Percentiles rank a stretch among this genome's conserved stretches.
Evolutionary conservation across 305 asterid species (phyloP).

Genomic region (Caryopteris hybrid): DNA sequence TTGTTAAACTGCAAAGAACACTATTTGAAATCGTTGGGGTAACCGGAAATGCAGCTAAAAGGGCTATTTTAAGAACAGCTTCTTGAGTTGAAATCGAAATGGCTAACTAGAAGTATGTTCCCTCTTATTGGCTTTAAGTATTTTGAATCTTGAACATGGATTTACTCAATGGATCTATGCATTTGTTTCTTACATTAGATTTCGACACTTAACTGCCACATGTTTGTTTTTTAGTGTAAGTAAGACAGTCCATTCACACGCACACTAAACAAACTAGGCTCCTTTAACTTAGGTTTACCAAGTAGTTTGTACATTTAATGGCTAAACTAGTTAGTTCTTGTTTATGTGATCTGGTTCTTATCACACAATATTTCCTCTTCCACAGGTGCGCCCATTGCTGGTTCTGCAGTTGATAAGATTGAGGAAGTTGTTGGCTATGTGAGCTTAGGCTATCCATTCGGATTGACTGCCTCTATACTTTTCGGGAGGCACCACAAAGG

Average conservation of each 20-base stretch:
- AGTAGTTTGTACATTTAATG: not conserved
- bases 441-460: conserved; percentile 75
- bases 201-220: not conserved
- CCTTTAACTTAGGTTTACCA: not conserved
- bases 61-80: not conserved
- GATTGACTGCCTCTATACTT: conserved; percentile 64
- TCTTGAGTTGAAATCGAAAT: not conserved
- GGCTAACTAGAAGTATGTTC: not conserved
- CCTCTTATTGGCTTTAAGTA: not conserved
- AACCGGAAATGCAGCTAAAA: not conserved
- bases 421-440: conserved; percentile 62
- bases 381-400: conserved; percentile 76
- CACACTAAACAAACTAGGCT: not conserved
- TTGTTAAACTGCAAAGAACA: not conserved
- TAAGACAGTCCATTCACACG: not conserved
- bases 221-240: not conserved
- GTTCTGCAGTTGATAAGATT: conserved; percentile 66
- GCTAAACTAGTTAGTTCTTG: not conserved
- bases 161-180: not conserved
- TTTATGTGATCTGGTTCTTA: not conserved
- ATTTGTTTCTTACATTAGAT: not conserved
- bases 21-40: not conserved
- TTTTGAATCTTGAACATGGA: not conserved
- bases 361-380: not conserved
- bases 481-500: conserved; percentile 77